These are phyloP conservation scores for Heliosperma pusillum DNA, from an alignment of 148 eudicot genomes.

Conservation along the genomic window DNA sequence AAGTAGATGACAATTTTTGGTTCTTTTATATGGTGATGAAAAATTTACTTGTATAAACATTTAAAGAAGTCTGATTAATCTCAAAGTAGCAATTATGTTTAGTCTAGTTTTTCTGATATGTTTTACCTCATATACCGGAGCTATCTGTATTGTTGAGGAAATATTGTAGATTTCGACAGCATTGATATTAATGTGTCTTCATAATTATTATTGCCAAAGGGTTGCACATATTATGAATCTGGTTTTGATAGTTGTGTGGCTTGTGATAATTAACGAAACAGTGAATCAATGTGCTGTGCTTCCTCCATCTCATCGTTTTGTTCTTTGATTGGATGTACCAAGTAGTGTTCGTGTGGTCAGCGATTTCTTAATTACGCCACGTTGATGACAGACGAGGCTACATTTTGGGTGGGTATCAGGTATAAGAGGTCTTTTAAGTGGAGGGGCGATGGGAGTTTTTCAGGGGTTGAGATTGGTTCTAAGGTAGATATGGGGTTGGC, in stretches of 20 bases:
- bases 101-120: background rate
- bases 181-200: background rate
- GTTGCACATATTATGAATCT: background rate
- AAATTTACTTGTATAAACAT: constrained; percentile 27
- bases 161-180: constrained; percentile 4
- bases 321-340: too few relatives aligned
- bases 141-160: constrained; percentile 3
- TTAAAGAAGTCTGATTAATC: constrained; percentile 14
- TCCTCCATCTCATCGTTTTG: too few relatives aligned
- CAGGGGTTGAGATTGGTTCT: too few relatives aligned
- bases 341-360: too few relatives aligned
- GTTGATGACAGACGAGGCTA: too few relatives aligned
- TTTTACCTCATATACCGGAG: background rate
- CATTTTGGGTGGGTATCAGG: too few relatives aligned
- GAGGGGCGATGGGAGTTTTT: too few relatives aligned
- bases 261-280: background rate
- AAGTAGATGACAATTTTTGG: constrained; percentile 19
- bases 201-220: background rate
- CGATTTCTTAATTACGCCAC: too few relatives aligned
- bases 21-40: background rate
- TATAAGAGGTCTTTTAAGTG: too few relatives aligned
- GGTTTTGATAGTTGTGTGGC: background rate
- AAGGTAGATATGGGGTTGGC: too few relatives aligned
- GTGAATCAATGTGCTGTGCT: too few relatives aligned
- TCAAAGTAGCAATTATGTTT: constrained; percentile 9